These are phyloP conservation scores for Mucor racemosus DNA, from an alignment of 371 early-diverging fungal genomes.

Conservation along the genomic window DNA sequence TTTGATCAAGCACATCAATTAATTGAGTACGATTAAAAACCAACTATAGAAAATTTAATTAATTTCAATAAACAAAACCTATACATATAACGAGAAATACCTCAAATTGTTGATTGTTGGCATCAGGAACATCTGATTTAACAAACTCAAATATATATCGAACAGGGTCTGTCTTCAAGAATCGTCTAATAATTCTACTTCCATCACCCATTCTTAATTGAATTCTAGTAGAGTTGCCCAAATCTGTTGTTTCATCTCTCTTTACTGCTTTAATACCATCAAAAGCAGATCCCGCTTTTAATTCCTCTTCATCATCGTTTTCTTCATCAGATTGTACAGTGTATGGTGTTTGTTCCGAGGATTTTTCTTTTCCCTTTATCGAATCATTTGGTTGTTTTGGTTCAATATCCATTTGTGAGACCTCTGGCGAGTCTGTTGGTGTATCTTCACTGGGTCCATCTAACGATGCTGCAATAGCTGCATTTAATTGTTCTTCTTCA, in stretches of 20 bases:
- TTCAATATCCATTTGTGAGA: conserved; percentile 1
- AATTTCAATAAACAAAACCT: background rate
- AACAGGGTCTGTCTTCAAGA: conserved; percentile 69
- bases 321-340: background rate
- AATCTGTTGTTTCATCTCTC: conserved; percentile 58
- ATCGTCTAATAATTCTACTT: conserved; percentile 64
- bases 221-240: conserved; percentile 65
- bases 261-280: conserved; percentile 54
- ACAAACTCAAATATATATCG: conserved; percentile 70
- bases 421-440: conserved; percentile 12
- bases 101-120: conserved; percentile 71
- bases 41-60: conserved; percentile 35
- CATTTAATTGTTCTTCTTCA: conserved; percentile 89
- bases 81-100: conserved; percentile 37
- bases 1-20: conserved; percentile 62
- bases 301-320: conserved; percentile 27
- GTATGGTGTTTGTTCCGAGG: background rate
- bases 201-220: conserved; percentile 77
- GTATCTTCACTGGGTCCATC: conserved; percentile 40
- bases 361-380: background rate
- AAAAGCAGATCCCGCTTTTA: conserved; percentile 38
- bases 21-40: conserved; percentile 69
- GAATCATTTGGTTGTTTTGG: background rate
- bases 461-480: conserved; percentile 80
- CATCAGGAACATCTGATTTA: conserved; percentile 67